A percentile compares a stretch with the other conserved stretches of the same genome.
These are phyloP conservation scores for Gastrolobium villosum DNA, from an alignment of 306 rosid species.

Conservation along the genomic window DNA sequence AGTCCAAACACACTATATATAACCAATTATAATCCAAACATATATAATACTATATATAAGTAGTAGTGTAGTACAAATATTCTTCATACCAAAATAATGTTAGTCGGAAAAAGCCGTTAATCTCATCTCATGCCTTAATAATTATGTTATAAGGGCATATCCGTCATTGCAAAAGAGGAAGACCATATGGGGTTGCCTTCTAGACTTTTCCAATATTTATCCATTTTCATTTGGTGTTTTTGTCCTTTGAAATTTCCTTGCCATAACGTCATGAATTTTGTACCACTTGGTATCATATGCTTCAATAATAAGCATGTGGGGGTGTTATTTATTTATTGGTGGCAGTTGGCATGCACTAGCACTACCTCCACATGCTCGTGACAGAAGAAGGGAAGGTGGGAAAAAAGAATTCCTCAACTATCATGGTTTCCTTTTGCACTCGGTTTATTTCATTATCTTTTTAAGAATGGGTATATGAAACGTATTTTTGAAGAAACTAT, in stretches of 20 bases:
- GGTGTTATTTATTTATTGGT: background rate
- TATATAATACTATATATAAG: background rate
- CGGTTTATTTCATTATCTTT: background rate
- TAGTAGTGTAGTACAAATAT: background rate
- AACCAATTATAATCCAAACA: background rate
- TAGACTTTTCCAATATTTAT: background rate
- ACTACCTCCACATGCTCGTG: constrained; percentile 36
- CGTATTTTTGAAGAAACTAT: background rate
- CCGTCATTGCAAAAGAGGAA: background rate
- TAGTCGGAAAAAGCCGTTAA: no score
- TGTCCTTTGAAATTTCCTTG: background rate
- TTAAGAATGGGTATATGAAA: background rate
- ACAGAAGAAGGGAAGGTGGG: background rate
- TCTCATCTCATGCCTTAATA: background rate
- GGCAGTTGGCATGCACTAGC: constrained; percentile 40
- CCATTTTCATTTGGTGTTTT: background rate
- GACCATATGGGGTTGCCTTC: background rate
- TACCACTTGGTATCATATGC: constrained; percentile 35
- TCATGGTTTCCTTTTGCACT: background rate
- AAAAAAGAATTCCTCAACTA: background rate
- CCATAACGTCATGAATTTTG: background rate
- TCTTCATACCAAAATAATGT: background rate
- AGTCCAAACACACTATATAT: background rate
- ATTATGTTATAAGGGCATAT: background rate
- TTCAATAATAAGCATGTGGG: constrained; percentile 31